Evolutionary conservation across 2,329 filamentous ascomycete genomes (phyloP).

Genomic region (Uncinocarpus reesii): DNA sequence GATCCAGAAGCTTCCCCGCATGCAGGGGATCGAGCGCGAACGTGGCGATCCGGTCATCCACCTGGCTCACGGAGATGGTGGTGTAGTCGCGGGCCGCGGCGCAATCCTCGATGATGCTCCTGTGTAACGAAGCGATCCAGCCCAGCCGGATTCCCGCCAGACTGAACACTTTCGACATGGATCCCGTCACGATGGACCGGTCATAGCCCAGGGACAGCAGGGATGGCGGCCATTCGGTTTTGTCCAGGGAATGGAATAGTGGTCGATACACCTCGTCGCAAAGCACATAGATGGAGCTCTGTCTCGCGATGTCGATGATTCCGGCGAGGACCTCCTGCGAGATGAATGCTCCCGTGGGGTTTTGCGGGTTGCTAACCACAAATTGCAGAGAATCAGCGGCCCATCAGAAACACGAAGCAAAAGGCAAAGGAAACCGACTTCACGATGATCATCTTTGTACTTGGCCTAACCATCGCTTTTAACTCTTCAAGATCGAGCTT

Average conservation of each 20-base stretch:
- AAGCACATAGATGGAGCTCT: constrained; percentile 55
- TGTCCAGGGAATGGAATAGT: constrained; percentile 57
- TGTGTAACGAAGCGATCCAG: constrained; percentile 64
- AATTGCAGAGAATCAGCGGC: no score
- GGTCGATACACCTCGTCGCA: constrained; percentile 78
- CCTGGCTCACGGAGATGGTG: constrained; percentile 69
- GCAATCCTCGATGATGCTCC: constrained; percentile 52
- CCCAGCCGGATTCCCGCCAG: constrained; percentile 72
- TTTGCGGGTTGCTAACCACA: constrained; percentile 61
- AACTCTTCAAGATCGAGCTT: constrained; percentile 57
- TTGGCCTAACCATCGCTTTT: constrained; percentile 46
- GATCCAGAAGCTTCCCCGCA: constrained; percentile 51
- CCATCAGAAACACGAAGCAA: no score
- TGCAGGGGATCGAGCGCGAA: constrained; percentile 59
- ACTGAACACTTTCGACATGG: constrained; percentile 75
- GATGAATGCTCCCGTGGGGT: constrained; percentile 67
- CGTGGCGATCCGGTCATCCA: constrained; percentile 68
- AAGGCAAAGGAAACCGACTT: constrained; percentile 33
- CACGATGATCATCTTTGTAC: constrained; percentile 50
- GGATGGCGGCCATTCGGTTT: constrained; percentile 51
- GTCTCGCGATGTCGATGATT: constrained; percentile 54
- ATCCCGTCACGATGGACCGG: constrained; percentile 62
- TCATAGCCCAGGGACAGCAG: constrained; percentile 61
- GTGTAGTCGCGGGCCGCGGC: constrained; percentile 67
- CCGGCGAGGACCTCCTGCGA: constrained; percentile 49